Conservation (phyloP, 352 stramenopile genomes). For the Phytophthora hibernalis region DNA sequence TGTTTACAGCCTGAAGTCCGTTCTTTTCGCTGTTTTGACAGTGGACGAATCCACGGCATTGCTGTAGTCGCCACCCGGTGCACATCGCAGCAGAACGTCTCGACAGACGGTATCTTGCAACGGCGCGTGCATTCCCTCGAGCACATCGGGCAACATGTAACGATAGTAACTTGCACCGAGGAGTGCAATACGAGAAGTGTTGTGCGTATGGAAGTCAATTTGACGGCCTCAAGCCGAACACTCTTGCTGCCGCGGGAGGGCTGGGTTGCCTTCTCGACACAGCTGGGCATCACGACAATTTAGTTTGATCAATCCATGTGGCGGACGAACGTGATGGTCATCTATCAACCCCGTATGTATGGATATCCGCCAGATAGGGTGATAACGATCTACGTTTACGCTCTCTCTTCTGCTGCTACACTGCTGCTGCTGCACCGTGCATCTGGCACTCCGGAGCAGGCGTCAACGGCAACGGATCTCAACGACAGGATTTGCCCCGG, state of each 20-base stretch:
- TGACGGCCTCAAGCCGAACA: not conserved
- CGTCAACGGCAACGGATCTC: slow-evolving; percentile 11
- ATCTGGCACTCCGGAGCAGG: slow-evolving; percentile 21
- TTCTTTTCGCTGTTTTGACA: slow-evolving; percentile 20
- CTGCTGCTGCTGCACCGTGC: not conserved
- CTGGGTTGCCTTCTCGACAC: slow-evolving; percentile 4
- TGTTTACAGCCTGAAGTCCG: too few species aligned
- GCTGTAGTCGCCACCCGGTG: slow-evolving; percentile 29
- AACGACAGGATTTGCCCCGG: slow-evolving; percentile 23
- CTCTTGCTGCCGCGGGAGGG: not conserved
- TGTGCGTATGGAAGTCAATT: not conserved
- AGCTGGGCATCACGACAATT: slow-evolving; percentile 6
- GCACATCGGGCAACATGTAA: too few species aligned
- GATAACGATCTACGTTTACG: not conserved
- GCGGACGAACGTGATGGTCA: slow-evolving; percentile 14
- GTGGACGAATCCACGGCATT: too few species aligned
- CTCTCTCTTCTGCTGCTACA: slow-evolving; percentile 8
- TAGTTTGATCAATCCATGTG: slow-evolving; percentile 4
- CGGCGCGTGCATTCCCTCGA: not conserved
- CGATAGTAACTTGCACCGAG: too few species aligned
- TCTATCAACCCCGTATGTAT: not conserved
- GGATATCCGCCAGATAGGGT: not conserved
- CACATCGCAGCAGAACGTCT: slow-evolving; percentile 8
- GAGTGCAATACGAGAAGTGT: not conserved
- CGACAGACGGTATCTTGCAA: slow-evolving; percentile 19